Percentiles rank a stretch among this genome's conserved stretches.
Evolutionary conservation across 176 grass and related monocot species (phyloP).

Genomic region (Alloteropsis semialata): DNA sequence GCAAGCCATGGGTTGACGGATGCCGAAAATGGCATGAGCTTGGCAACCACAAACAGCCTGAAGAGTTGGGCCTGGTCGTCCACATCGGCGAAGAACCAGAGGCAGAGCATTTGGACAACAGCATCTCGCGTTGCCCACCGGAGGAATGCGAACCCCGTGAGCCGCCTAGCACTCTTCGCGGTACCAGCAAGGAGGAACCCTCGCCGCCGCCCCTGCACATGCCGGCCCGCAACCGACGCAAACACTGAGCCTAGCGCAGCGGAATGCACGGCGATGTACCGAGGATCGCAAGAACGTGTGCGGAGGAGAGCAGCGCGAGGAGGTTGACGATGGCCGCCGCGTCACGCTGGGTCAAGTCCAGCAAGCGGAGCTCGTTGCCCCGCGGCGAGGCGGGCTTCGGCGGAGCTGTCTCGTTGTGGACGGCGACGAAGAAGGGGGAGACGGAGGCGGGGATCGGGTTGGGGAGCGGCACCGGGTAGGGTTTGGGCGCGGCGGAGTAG

Average conservation of each 20-base stretch:
- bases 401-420: slow-evolving; percentile 46
- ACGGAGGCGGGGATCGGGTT: slow-evolving; percentile 28
- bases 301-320: slow-evolving; percentile 62
- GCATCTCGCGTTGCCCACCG: slow-evolving; percentile 77
- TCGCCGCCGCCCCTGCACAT: slow-evolving; percentile 40
- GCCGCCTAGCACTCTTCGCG: slow-evolving; percentile 40
- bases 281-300: slow-evolving; percentile 67
- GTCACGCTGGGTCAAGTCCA: slow-evolving; percentile 63
- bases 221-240: slow-evolving; percentile 43
- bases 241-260: slow-evolving; percentile 62
- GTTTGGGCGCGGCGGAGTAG: slow-evolving; percentile 36
- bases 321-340: slow-evolving; percentile 60
- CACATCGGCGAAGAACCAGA: slow-evolving; percentile 81
- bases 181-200: slow-evolving; percentile 47
- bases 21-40: slow-evolving; percentile 81
- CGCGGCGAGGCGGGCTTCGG: slow-evolving; percentile 25
- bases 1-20: slow-evolving; percentile 56
- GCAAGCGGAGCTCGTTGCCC: slow-evolving; percentile 44
- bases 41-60: slow-evolving; percentile 74
- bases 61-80: slow-evolving; percentile 78
- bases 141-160: slow-evolving; percentile 69
- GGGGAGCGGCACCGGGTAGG: slow-evolving; percentile 38
- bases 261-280: slow-evolving; percentile 68
- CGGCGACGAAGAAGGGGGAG: slow-evolving; percentile 49
- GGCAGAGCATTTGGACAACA: slow-evolving; percentile 71